Evolutionary conservation across 257 asterid genomes (phyloP), one percentile per base, ranked within the genome.

Genomic region (Nicotiana tomentosiformis): DNA sequence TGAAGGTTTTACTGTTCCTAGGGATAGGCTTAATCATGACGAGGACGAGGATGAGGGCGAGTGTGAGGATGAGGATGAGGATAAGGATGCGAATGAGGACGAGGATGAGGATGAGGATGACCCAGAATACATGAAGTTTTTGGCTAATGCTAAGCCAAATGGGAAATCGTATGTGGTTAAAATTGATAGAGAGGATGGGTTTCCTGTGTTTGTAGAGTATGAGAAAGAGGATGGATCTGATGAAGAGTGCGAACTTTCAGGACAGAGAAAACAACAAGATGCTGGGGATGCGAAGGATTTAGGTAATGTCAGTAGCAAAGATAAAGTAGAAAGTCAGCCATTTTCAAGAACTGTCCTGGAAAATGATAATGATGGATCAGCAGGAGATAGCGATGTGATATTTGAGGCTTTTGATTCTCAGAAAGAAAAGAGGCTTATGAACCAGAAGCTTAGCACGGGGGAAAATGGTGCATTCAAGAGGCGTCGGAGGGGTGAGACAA

Each of bases 191-290:
- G 30, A 14, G 5, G 80, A 51, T 16, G 65, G 80, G 29, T 76
- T 76, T 76, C 80, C 80, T 76, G 29, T 29, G 65, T 51, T 29
- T 29, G 16, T 51, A 23, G 80, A 51, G 80, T 76, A 51, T 16
- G 80, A 76, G 80, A 76, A 76, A 76, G 65, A 76, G 16, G 46
- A 51, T 76, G 65, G 26, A 51, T 76, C 80, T 76, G 80, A 76
- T 15, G 80, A n/a, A 15, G 64, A 29, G 62, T 76, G 4, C 1
- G 80, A 53, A 76, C 10, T 26, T 76, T 26, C 30, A 15, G 80
- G 65, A 51, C 46, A 4, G 46, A 16, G 65, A 53, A 53, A 76
- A 76, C 80, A 29, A 18, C 80, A 76, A 14, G 46, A 56, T 51
- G 57, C 49, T 76, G 65, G 65, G 49, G 64, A 53, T 16, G 80